These are phyloP conservation scores for Haematococcus lacustris DNA, from an alignment of 139 green algal genomes.

Conservation along the genomic window DNA sequence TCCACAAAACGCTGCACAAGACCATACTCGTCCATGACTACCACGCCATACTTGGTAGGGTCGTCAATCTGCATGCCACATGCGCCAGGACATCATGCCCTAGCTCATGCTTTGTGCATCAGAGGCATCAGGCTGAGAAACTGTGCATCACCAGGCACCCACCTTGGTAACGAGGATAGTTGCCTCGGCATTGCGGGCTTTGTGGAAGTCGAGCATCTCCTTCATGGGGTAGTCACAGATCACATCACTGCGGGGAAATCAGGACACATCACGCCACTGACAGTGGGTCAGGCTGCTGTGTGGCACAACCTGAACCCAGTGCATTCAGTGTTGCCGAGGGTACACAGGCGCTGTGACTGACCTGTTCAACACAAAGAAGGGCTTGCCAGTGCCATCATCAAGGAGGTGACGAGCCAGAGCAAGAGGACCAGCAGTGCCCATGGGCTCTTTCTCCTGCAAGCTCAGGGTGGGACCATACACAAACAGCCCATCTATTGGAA, in stretches of 20 bases:
- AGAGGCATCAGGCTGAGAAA: too few species aligned
- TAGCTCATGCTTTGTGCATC: too few species aligned
- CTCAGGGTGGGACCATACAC: too few species aligned
- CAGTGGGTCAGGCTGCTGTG: too few species aligned
- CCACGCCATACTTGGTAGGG: constrained; percentile 94
- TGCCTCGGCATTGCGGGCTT: constrained; percentile 68
- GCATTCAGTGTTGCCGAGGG: too few species aligned
- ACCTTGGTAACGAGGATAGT: constrained; percentile 96
- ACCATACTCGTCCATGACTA: constrained; percentile 82
- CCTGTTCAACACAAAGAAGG: constrained; percentile 98
- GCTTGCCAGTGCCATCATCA: constrained; percentile 74
- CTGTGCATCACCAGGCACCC: too few species aligned
- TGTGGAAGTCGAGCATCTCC: constrained; percentile 83
- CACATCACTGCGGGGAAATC: constrained; percentile 71
- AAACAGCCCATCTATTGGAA: too few species aligned
- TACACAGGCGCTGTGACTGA: too few species aligned
- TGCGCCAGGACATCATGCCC: too few species aligned
- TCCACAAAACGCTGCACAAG: constrained; percentile 92
- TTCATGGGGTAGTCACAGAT: constrained; percentile 93
- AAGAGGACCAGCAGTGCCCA: constrained; percentile 93
- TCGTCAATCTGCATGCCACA: constrained; percentile 81
- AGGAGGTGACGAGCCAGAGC: constrained; percentile 82
- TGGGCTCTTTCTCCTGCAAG: constrained; percentile 88
- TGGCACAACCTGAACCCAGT: too few species aligned
- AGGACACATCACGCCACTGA: too few species aligned